phyloP scores from a whole-genome alignment of 2,329 filamentous ascomycete genomes.

The Aspergillus arachidicola region DNA sequence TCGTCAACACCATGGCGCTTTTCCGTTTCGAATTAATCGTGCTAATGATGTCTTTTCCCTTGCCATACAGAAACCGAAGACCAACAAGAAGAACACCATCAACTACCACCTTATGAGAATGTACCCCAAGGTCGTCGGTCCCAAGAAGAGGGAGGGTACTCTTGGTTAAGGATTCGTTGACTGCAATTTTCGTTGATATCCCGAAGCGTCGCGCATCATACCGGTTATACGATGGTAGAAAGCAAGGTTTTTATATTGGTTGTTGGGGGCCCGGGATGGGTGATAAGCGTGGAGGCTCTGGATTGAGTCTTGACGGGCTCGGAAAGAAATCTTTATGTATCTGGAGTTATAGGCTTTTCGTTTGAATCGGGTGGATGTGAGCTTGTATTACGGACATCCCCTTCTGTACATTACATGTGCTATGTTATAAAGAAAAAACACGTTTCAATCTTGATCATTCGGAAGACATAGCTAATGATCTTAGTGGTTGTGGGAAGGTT shows the following conservation, averaged over 20 bases:
- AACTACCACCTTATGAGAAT: slow-evolving; percentile 87
- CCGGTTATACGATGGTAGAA: background rate
- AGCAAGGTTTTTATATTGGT: background rate
- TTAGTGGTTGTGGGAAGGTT: background rate
- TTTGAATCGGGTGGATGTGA: slow-evolving; percentile 12
- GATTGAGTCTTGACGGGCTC: background rate
- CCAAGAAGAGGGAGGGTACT: slow-evolving; percentile 63
- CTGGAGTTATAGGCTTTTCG: slow-evolving; percentile 16
- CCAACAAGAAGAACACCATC: slow-evolving; percentile 73
- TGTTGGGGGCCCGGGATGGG: background rate
- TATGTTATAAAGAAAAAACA: slow-evolving; percentile 1
- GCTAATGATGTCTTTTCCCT: slow-evolving; percentile 10
- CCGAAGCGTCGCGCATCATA: slow-evolving; percentile 6
- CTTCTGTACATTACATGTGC: slow-evolving; percentile 29
- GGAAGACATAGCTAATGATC: background rate
- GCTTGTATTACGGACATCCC: slow-evolving; percentile 9
- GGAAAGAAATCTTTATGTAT: slow-evolving; percentile 7
- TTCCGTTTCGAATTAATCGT: background rate
- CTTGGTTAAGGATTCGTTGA: slow-evolving; percentile 31
- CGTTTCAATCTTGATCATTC: background rate
- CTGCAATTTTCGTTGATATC: slow-evolving; percentile 5
- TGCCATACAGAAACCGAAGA: slow-evolving; percentile 54
- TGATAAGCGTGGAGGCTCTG: slow-evolving; percentile 9
- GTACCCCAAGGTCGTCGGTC: slow-evolving; percentile 72
- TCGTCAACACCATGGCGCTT: background rate